Conservation (phyloP, 208 protist genomes). For the Trypanosoma rangeli region DNA sequence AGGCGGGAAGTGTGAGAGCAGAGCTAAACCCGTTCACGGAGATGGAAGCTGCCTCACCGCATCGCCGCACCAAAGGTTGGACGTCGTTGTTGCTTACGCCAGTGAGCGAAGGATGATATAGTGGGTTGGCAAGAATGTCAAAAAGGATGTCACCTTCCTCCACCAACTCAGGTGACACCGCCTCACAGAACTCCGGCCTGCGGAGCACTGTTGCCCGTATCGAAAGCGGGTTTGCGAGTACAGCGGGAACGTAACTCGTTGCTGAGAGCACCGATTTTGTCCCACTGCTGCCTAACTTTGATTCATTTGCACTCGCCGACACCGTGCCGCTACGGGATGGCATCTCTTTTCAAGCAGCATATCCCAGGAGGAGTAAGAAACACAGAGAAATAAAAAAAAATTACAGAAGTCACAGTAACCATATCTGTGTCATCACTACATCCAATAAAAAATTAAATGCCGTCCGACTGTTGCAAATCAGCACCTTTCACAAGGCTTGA, state of each 20-base stretch:
- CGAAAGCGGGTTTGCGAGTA: slow-evolving; percentile 50
- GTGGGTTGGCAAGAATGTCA: slow-evolving; percentile 37
- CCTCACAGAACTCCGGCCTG: slow-evolving; percentile 40
- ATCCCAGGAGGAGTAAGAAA: neutral
- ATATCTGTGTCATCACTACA: neutral
- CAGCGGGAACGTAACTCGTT: slow-evolving; percentile 30
- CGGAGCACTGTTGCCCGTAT: slow-evolving; percentile 58
- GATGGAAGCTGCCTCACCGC: slow-evolving; percentile 13
- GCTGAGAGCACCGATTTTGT: slow-evolving; percentile 14
- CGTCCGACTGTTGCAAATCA: neutral
- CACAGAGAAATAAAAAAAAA: neutral
- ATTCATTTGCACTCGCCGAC: neutral
- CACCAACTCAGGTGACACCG: slow-evolving; percentile 33
- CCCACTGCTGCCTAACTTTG: neutral
- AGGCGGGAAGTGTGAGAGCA: slow-evolving; percentile 49
- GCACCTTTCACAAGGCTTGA: neutral
- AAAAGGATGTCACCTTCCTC: slow-evolving; percentile 82
- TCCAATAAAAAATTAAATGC: neutral
- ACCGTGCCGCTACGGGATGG: neutral
- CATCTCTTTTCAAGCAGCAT: neutral
- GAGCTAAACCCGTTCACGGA: slow-evolving; percentile 35
- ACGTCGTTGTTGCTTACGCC: neutral
- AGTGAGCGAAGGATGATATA: slow-evolving; percentile 9
- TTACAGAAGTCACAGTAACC: neutral
- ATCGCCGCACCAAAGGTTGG: neutral